phyloP scores from a whole-genome alignment of 495 filamentous ascomycete species.

The Zalerion maritima region DNA sequence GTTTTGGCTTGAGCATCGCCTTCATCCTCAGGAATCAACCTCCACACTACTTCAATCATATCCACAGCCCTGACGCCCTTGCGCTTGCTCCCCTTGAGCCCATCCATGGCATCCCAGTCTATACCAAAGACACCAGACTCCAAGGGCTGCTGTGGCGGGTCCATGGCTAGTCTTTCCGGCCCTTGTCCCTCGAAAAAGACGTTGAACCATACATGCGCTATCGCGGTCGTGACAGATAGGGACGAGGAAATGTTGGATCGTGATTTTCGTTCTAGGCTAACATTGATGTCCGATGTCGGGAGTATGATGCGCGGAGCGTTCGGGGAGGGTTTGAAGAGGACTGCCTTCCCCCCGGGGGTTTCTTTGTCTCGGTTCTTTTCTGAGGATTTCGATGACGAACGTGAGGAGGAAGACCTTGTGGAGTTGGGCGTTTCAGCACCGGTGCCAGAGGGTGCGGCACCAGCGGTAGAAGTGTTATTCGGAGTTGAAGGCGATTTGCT shows the following conservation, averaged over 20 bases:
- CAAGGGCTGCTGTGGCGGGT: conserved; percentile 32
- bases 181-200: conserved; percentile 77
- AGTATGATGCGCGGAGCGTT: conserved; percentile 41
- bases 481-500: no score
- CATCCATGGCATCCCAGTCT: conserved; percentile 46
- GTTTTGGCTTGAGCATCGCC: conserved; percentile 13
- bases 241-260: conserved; percentile 64
- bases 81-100: conserved; percentile 58
- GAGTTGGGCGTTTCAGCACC: no score
- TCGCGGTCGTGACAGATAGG: conserved; percentile 77
- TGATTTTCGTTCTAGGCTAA: conserved; percentile 60
- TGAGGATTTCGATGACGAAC: no score
- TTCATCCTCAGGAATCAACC: conserved; percentile 12
- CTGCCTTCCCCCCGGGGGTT: conserved; percentile 45
- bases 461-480: no score
- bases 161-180: no score
- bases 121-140: conserved; percentile 41
- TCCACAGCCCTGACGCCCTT: conserved; percentile 77
- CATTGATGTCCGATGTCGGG: conserved; percentile 73
- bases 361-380: no score
- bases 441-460: no score
- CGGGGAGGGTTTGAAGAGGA: conserved; percentile 58
- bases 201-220: conserved; percentile 96
- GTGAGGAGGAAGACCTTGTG: no score
- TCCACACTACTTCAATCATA: conserved; percentile 78